Base-by-base conservation (phyloP, 2,329 filamentous ascomycete genomes). In the Dryadomyces quercivorus region DNA sequence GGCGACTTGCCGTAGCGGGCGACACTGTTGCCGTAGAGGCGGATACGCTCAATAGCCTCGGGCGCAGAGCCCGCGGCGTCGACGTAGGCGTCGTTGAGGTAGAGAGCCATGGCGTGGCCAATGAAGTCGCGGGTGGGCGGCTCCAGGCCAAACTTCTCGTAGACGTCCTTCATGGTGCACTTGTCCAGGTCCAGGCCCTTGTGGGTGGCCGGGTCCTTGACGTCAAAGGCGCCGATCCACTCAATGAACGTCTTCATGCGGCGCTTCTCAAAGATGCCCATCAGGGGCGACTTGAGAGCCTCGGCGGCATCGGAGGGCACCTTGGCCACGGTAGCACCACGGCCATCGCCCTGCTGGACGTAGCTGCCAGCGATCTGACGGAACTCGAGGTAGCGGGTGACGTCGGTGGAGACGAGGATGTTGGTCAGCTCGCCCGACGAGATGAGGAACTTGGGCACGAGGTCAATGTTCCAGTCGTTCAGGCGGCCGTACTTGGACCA, bases 381-480 rank as follows among this genome's bases (percentile, higher is more conserved):
- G 77, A 95, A 94, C 70, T 94, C 88, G 65, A 94, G 84, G 71
- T 91, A 91, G 72, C 85, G 78, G 64, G 86, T 90, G 61, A 90
- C 86, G 63, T 96, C 90, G 72, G 92, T 97, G 52, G 91, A 95
- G 60, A 96, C 90, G 67, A 98, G 84, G 66, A 98, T 96, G 74
- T 97, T 97, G 69, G 92, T 97, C 68, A 98, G 78, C 75, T 98
- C 92, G 71, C 93, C 93, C 60, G 94, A 95, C 57, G 92, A 90
- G 91, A 98, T 97, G 70, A 98, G 82, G 66, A 98, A 85, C 80
- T 98, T 98, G 62, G 93, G 92, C 50, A 98, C 91, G 58, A 98
- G 81, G 69, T 98, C 94, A 72, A 98, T 94, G 78, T 96, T 97
- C 93, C 93, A 98, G 80, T 97, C 92, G 74, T 96, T 96, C 69